Conservation (phyloP, 371 early-diverging fungal species). For the Apophysomyces elegans region DNA sequence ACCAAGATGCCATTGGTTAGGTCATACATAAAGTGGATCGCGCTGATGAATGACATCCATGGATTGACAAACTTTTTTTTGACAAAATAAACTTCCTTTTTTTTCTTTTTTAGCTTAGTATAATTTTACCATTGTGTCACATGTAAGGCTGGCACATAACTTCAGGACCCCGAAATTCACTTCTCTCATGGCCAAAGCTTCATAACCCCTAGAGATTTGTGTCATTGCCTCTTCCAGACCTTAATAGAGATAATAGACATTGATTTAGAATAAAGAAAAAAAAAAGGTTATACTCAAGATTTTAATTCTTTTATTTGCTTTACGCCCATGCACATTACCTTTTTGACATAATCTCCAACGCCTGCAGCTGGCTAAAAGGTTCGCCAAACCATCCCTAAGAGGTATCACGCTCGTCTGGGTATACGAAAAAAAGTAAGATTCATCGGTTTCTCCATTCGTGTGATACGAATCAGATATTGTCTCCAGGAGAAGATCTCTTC, state of each 20-base stretch:
- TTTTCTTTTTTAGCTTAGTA: neutral
- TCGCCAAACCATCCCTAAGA: slow-evolving; percentile 21
- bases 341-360: slow-evolving; percentile 12
- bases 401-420: slow-evolving; percentile 31
- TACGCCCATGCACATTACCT: slow-evolving; percentile 24
- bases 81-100: neutral
- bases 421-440: slow-evolving; percentile 46
- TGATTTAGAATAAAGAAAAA: too few relatives aligned
- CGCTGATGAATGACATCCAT: slow-evolving; percentile 27
- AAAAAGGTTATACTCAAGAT: too few relatives aligned
- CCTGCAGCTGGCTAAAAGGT: slow-evolving; percentile 13
- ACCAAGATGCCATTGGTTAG: slow-evolving; percentile 43
- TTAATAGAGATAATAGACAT: neutral
- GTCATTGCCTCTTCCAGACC: slow-evolving; percentile 19
- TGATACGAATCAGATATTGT: slow-evolving; percentile 28
- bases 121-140: slow-evolving; percentile 29
- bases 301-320: neutral
- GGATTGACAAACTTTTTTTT: slow-evolving; percentile 1
- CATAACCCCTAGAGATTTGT: slow-evolving; percentile 17
- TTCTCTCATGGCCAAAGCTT: neutral
- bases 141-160: slow-evolving; percentile 26
- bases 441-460: slow-evolving; percentile 24
- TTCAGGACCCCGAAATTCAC: neutral
- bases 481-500: slow-evolving; percentile 38
- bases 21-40: slow-evolving; percentile 25